Base-by-base conservation (phyloP, 2,329 filamentous ascomycete species). In the Trichoderma arundinaceum region DNA sequence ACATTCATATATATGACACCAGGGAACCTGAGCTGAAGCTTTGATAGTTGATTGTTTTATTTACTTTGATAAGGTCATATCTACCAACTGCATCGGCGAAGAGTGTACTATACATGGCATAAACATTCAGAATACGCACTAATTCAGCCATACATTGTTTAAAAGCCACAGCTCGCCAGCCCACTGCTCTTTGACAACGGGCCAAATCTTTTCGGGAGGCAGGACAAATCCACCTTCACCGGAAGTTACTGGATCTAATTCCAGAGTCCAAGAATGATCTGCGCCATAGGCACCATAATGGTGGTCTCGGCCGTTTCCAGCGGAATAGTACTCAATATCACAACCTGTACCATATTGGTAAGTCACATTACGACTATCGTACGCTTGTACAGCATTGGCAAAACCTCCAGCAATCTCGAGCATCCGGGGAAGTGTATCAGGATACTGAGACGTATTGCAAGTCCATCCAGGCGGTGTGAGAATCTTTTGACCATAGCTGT, bases 301-400 rank as follows among this genome's bases (percentile, higher is more conserved):
- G n/a, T 61, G 58, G 8, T 61, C 58, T 17, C 58, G 58, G 22
- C 48, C 58, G 32, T 61, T 61, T 4, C 58, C 58, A 19, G 58
- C 58, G 7, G 58, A 61, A n/a, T 61, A 61, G 38, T 61, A 61
- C 19, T 61, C 58, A 51, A 61, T 61, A 52, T 61, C 58, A 32
- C 58, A 61, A 6, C 58, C 58, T 10, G 58, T 46, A 15, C 58
- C 58, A 35, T 61, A 61, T 10, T 52, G 46, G n/a, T 61, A 61
- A 43, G 58, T 61, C 48, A 52, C 58, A n/a, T 61, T 61, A 22
- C 58, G 46, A 35, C 22, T 52, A 17, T 61, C 58, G 7, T 33
- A 61, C n/a, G 15, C 58, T 22, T 61, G 46, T 13, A 61, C 58
- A 7, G 58, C 48, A 22, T 61, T 61, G 28, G 58, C 58, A 22